Evolutionary conservation across 352 stramenopile species (phyloP), one percentile per base, ranked within the genome.

Genomic region (Phytopythium cucurbitacearum): DNA sequence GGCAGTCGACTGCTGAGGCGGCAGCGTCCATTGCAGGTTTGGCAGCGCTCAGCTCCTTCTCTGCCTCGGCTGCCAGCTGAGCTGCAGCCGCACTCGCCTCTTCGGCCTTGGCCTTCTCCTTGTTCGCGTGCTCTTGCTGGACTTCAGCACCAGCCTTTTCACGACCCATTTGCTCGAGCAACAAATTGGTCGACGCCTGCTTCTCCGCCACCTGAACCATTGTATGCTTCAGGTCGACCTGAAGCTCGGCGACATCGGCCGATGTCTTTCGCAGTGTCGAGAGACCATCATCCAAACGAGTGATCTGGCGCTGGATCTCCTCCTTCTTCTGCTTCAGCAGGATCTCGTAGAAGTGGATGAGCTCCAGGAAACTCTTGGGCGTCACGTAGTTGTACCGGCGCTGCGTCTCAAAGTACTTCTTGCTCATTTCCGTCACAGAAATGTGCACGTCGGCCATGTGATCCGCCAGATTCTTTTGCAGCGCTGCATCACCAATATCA

Each of bases 381-480:
- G 97, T 99, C 49, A 98, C 95, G 67, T 99, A 99, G 68, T 99
- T 99, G 88, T 98, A 98, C 7, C 97, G 83, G 0, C 94, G 76
- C 63, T 98, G 93, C 6, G 89, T 97, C 57, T 98, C 87, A 55
- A 97, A 89, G 78, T 98, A 99, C 60, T 87, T 84, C 51, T 94
- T 89, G 36, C 88, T 97, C 77, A 97, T 97, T 54, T 98, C 89
- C 2, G 88, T 97, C 42, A 99, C 97, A 7, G 88, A 97, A 62
- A 99, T 94, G 72, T 99, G 96, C 49, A 98, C 96, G 49, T 98
- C 90, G 1, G 96, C 93, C 96, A 99, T 99, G 65, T 99, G 96
- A 39, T 98, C 90, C 3, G 96, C 91, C 10, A 99, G 77, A 59
- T 71, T 97, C 33, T 80, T 75, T 56, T 97, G 96, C 1, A 98